phyloP scores from a whole-genome alignment of 768 basidiomycete genomes.

The Russula dissimulans region DNA sequence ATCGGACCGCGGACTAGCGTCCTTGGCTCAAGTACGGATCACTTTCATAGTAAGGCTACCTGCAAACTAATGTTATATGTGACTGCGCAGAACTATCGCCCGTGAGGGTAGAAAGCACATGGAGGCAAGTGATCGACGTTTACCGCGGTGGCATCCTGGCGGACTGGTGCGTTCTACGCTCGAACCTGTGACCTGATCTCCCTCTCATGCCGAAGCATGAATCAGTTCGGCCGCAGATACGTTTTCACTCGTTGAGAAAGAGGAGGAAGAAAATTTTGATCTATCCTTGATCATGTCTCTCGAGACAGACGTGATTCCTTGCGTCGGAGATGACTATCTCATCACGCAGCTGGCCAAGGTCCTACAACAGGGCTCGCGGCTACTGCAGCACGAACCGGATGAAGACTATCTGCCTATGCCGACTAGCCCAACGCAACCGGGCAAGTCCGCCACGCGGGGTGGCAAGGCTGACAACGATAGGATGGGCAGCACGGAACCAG shows the following conservation, averaged over 20 bases:
- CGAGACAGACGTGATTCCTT: slow-evolving; percentile 72
- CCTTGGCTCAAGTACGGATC: slow-evolving; percentile 38
- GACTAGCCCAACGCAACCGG: slow-evolving; percentile 17
- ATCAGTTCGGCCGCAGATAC: slow-evolving; percentile 47
- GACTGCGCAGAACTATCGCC: slow-evolving; percentile 41
- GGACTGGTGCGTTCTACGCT: slow-evolving; percentile 50
- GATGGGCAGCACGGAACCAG: slow-evolving; percentile 42
- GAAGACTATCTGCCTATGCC: slow-evolving; percentile 8
- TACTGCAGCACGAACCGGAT: slow-evolving; percentile 27
- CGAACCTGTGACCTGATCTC: neutral
- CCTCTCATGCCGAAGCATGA: neutral
- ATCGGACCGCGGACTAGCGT: slow-evolving; percentile 43
- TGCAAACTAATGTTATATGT: slow-evolving; percentile 15
- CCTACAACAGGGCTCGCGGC: slow-evolving; percentile 60
- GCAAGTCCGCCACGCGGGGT: slow-evolving; percentile 1
- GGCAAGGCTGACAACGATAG: neutral
- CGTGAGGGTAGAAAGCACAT: slow-evolving; percentile 70
- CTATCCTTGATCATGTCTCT: slow-evolving; percentile 67
- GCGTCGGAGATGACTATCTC: slow-evolving; percentile 60
- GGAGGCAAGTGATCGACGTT: slow-evolving; percentile 75
- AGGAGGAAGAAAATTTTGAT: slow-evolving; percentile 79
- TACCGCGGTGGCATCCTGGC: slow-evolving; percentile 76
- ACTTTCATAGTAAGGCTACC: neutral
- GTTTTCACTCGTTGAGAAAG: slow-evolving; percentile 57
- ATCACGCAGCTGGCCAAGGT: slow-evolving; percentile 60